Base-by-base conservation (phyloP, 768 basidiomycete species). In the Lactifluus pinguis region DNA sequence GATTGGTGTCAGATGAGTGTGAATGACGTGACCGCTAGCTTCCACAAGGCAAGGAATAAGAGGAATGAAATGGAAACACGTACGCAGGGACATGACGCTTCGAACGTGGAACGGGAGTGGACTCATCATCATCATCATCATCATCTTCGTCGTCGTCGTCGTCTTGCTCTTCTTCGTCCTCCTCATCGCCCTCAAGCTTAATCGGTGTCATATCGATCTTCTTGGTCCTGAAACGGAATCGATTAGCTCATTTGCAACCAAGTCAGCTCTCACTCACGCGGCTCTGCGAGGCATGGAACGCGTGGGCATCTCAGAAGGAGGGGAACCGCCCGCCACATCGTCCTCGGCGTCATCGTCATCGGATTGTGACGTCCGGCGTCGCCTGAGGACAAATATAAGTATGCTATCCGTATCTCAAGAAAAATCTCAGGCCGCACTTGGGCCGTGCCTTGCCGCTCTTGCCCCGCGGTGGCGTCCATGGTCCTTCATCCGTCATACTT, bases 271-370 rank as follows among this genome's bases (percentile, higher is more conserved):
- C 30, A 72, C 84, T 65, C 73, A 86, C 85, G 77, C 84, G 44
- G 80, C 77, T 65, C 85, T 75, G 68, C 77, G 80, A 3, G 86
- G 85, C 66, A 85, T 68, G 8, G 69, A 72, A 55, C 83, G 74
- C 19, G 77, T 80, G n/a, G 82, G 80, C 11, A 74, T 71, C 39
- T 73, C 69, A 0, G 69, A 64, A 49, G 76, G 66, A 36, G 75
- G 76, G 9, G 74, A 75, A 2, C 73, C 73, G 10, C 67, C 65
- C 34, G 68, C 65, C 48, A 69, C 68, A n/a, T 67, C 59, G 30
- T 66, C 63, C 21, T 68, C 57, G 14, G 69, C 63, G 11, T 79
- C 76, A 5, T 80, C 79, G 10, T 79, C 80, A 25, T 79, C 80
- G 2, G 79, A 76, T 3, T 75, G 75, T 0, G 85, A 86, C 19